Conservation (phyloP, 1,284 basidiomycete species). For the Cutaneotrichosporon cutaneum region DNA sequence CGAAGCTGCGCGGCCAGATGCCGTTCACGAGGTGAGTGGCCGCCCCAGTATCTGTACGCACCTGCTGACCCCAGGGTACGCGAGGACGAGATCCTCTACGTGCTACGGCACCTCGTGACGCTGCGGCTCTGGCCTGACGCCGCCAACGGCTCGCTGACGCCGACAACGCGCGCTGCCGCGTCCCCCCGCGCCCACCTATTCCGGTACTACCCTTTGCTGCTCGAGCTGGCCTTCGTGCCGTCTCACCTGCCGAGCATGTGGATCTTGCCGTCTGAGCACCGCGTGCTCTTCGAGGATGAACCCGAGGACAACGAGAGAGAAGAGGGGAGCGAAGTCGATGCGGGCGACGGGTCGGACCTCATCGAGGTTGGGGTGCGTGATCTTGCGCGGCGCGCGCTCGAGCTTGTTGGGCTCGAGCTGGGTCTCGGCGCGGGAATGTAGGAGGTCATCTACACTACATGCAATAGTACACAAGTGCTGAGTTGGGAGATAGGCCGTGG, state of each 20-base stretch:
- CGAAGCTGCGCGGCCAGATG: slow-evolving; percentile 72
- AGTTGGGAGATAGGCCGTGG: no score
- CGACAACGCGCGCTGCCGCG: slow-evolving; percentile 52
- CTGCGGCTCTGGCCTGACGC: slow-evolving; percentile 67
- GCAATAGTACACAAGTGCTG: no score
- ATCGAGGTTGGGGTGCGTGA: slow-evolving; percentile 65
- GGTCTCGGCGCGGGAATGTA: slow-evolving; percentile 21
- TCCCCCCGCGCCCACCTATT: slow-evolving; percentile 78
- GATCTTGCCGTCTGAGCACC: slow-evolving; percentile 54
- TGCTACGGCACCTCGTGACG: slow-evolving; percentile 71
- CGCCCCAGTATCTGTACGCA: slow-evolving; percentile 1
- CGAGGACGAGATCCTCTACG: slow-evolving; percentile 85
- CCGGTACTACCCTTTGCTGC: slow-evolving; percentile 73
- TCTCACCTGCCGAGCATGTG: slow-evolving; percentile 67
- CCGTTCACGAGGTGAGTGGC: slow-evolving; percentile 72
- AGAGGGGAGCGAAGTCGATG: slow-evolving; percentile 13
- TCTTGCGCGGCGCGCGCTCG: slow-evolving; percentile 68
- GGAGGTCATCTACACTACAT: not conserved
- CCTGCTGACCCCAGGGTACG: slow-evolving; percentile 60
- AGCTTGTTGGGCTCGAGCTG: slow-evolving; percentile 64
- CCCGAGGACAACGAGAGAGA: slow-evolving; percentile 6
- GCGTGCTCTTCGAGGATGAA: slow-evolving; percentile 27
- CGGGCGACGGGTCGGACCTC: slow-evolving; percentile 40
- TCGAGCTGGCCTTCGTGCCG: slow-evolving; percentile 70
- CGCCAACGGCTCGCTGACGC: slow-evolving; percentile 1